Conservation (phyloP, 169 alveolate genomes). For the Miamiensis avidus region DNA sequence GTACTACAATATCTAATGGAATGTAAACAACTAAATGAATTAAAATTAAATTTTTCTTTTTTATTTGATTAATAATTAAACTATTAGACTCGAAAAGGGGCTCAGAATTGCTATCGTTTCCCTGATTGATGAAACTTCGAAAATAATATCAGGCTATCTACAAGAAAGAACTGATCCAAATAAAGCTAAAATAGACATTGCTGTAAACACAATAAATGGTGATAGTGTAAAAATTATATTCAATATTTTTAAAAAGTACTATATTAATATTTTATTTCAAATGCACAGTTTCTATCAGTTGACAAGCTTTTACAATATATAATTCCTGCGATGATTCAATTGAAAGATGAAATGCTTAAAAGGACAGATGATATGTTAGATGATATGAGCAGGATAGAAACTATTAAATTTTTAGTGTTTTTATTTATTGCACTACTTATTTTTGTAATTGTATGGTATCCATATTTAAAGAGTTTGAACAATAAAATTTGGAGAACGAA, state of each 20-base stretch:
- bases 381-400: slow-evolving; percentile 1
- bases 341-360: slow-evolving; percentile 7
- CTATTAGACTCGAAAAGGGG: not conserved
- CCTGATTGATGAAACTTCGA: not conserved
- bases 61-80: too few species aligned
- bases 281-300: too few species aligned
- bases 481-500: slow-evolving; percentile 50
- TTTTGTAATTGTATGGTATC: slow-evolving; percentile 41
- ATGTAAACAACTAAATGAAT: not conserved
- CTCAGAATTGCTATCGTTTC: not conserved
- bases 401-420: slow-evolving; percentile 34
- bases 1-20: not conserved
- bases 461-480: slow-evolving; percentile 28
- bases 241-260: slow-evolving; percentile 18
- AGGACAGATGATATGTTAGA: slow-evolving; percentile 19
- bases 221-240: not conserved
- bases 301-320: too few species aligned
- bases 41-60: too few species aligned
- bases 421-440: slow-evolving; percentile 27
- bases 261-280: not conserved
- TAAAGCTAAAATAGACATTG: slow-evolving; percentile 21
- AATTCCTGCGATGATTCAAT: slow-evolving; percentile 19
- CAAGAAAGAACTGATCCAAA: not conserved
- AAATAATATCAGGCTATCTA: not conserved
- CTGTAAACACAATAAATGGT: slow-evolving; percentile 6